Conservation (phyloP, 768 basidiomycete species). For the Boletales sp. region DNA sequence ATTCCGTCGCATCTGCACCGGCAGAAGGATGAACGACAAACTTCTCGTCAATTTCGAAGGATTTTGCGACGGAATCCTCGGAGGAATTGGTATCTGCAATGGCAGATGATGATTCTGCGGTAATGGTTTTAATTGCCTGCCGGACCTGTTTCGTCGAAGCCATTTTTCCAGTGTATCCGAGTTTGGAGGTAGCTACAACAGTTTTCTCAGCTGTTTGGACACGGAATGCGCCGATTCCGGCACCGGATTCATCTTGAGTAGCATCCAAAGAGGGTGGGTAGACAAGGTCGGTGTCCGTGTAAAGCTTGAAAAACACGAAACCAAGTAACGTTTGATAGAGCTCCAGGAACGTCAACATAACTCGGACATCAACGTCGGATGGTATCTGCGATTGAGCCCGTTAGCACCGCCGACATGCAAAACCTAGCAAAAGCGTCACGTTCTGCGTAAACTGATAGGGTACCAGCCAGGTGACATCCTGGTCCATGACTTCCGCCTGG, state of each 20-base stretch:
- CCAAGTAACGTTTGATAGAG: conserved; percentile 95
- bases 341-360: conserved; percentile 97
- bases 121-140: conserved; percentile 47
- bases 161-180: conserved; percentile 24
- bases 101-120: conserved; percentile 14
- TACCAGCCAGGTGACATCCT: conserved; percentile 92
- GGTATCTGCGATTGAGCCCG: conserved; percentile 61
- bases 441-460: conserved; percentile 97
- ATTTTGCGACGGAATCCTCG: conserved; percentile 27
- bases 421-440: conserved; percentile 41
- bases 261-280: conserved; percentile 93
- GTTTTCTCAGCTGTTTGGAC: conserved; percentile 50
- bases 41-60: conserved; percentile 52
- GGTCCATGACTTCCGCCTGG: conserved; percentile 92
- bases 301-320: conserved; percentile 97
- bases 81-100: conserved; percentile 39
- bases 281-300: conserved; percentile 85
- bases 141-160: conserved; percentile 56
- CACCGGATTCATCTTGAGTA: conserved; percentile 78
- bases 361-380: conserved; percentile 92
- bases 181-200: conserved; percentile 16
- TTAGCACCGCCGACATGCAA: conserved; percentile 3
- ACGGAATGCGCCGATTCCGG: conserved; percentile 85
- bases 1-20: conserved; percentile 39
- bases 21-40: conserved; percentile 64